Percentiles rank a stretch among this genome's conserved stretches.
These are phyloP conservation scores for Pseudohalonectria lignicola DNA, from an alignment of 2,329 filamentous ascomycete genomes.

Conservation along the genomic window DNA sequence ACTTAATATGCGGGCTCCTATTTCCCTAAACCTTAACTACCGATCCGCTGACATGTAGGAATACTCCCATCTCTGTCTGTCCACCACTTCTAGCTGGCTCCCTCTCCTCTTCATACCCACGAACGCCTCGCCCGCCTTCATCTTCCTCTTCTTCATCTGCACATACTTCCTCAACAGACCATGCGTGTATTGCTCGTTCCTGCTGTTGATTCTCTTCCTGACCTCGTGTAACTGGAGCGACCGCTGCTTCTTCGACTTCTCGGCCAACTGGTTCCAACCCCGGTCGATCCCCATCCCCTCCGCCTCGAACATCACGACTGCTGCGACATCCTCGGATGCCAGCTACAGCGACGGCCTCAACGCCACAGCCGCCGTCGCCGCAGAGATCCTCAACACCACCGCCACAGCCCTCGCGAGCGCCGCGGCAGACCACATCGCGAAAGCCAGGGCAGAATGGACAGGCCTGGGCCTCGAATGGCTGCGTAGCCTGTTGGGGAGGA, in stretches of 20 bases:
- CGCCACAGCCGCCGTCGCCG: slow-evolving; percentile 23
- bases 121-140: slow-evolving; percentile 75
- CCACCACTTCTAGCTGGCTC: slow-evolving; percentile 78
- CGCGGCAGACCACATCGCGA: slow-evolving; percentile 50
- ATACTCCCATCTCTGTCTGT: background rate
- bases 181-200: slow-evolving; percentile 94
- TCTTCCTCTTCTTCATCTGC: slow-evolving; percentile 80
- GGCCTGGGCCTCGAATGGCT: slow-evolving; percentile 79
- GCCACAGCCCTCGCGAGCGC: slow-evolving; percentile 56
- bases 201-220: slow-evolving; percentile 88
- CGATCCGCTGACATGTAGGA: background rate
- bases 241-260: slow-evolving; percentile 86
- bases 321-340: slow-evolving; percentile 14
- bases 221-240: slow-evolving; percentile 69
- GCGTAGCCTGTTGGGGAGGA: slow-evolving; percentile 65
- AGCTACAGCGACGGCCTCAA: slow-evolving; percentile 22
- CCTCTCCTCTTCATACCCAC: slow-evolving; percentile 82
- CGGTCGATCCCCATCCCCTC: slow-evolving; percentile 26
- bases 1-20: background rate
- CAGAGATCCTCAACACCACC: slow-evolving; percentile 56
- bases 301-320: slow-evolving; percentile 17
- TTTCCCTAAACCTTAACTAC: background rate
- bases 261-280: slow-evolving; percentile 88
- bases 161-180: slow-evolving; percentile 95
- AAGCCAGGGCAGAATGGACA: slow-evolving; percentile 54